phyloP scores from a whole-genome alignment of 1,284 basidiomycete genomes.

The Fistulinella staudtii region DNA sequence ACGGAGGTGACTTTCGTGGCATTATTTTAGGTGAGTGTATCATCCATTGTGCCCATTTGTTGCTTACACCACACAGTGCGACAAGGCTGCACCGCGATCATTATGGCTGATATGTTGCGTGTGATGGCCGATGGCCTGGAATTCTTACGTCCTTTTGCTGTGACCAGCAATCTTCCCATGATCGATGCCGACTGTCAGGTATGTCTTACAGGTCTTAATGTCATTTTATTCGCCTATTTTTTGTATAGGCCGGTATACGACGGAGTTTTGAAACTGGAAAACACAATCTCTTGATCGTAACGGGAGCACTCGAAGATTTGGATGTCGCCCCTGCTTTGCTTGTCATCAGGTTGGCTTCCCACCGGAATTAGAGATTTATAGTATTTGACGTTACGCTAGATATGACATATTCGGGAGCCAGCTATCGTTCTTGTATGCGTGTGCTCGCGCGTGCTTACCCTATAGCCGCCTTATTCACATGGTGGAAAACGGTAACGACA shows the following conservation, averaged over 20 bases:
- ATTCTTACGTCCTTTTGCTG: conserved; percentile 40
- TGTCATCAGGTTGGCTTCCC: conserved; percentile 52
- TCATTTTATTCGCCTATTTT: conserved; percentile 5
- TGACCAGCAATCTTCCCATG: conserved; percentile 24
- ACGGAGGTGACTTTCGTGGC: conserved; percentile 56
- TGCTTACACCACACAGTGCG: conserved; percentile 37
- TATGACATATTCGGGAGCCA: conserved; percentile 62
- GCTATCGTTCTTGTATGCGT: conserved; percentile 52
- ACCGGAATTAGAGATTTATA: conserved; percentile 1
- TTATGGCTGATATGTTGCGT: conserved; percentile 45
- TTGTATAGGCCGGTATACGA: conserved; percentile 31
- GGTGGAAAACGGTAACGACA: conserved; percentile 53
- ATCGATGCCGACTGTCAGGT: conserved; percentile 31
- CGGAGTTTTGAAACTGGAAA: conserved; percentile 48
- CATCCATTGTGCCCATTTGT: conserved; percentile 1
- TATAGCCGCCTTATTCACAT: conserved; percentile 59
- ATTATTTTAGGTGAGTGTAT: conserved; percentile 56
- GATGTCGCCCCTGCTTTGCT: conserved; percentile 51
- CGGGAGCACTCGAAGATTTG: conserved; percentile 54
- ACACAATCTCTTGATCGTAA: conserved; percentile 59
- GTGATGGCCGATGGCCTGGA: conserved; percentile 40
- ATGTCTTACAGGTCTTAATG: conserved; percentile 10
- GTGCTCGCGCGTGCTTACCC: conserved; percentile 41
- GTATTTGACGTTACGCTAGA: conserved; percentile 33
- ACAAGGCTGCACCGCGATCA: conserved; percentile 40